Evolutionary conservation across 176 grass and related monocot genomes (phyloP).

Genomic region (Zoysia japonica): DNA sequence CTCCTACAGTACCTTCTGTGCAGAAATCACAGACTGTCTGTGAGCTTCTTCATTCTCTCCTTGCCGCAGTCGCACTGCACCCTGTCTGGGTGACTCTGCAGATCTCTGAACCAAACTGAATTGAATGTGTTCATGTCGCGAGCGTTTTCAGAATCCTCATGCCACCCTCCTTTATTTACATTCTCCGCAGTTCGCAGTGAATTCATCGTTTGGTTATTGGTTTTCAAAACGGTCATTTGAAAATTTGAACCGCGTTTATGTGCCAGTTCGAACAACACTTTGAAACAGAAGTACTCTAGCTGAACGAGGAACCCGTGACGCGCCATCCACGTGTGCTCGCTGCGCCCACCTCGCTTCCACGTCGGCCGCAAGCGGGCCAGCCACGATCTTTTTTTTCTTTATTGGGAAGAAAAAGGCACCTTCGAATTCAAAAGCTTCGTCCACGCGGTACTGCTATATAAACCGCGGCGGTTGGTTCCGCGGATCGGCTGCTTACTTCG

Average conservation of each 20-base stretch:
- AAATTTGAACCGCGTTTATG: not conserved
- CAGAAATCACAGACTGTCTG: too few relatives aligned
- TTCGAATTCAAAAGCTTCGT: not conserved
- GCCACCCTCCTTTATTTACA: too few relatives aligned
- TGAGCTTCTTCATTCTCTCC: too few relatives aligned
- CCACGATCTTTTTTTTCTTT: not conserved
- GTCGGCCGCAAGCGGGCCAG: not conserved
- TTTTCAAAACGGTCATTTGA: not conserved
- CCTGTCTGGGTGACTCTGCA: not conserved
- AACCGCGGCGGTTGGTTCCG: not conserved
- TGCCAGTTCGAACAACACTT: not conserved
- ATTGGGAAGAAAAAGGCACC: too few relatives aligned
- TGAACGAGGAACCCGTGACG: not conserved
- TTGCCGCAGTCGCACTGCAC: too few relatives aligned
- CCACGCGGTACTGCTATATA: not conserved
- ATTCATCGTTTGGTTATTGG: not conserved
- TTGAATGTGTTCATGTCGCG: slow-evolving; percentile 19
- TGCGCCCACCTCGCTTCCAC: not conserved
- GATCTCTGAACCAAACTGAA: too few relatives aligned
- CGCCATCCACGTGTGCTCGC: not conserved
- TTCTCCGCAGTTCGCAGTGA: not conserved
- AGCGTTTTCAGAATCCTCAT: slow-evolving; percentile 4
- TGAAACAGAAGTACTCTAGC: too few relatives aligned
- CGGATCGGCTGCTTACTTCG: not conserved
- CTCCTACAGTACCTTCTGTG: too few relatives aligned